phyloP scores from a whole-genome alignment of 1,139 yeast species.

The Lodderomyces margitis region DNA sequence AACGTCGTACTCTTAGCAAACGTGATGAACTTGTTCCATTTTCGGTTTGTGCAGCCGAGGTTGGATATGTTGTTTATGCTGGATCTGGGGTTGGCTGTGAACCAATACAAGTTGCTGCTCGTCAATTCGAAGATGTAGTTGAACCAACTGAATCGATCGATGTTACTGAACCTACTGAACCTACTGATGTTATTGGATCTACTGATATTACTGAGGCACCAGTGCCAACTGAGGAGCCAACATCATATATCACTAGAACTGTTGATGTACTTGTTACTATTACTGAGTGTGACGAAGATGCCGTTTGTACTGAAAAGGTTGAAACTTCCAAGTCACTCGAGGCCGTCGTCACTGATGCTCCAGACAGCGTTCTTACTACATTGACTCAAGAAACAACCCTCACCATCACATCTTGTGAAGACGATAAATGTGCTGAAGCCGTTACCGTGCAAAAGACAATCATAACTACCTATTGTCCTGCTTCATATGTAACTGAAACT shows the following conservation, averaged over 20 bases:
- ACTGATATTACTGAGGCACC: constrained; percentile 7
- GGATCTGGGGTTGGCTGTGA: constrained; percentile 12
- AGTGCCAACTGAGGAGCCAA: not conserved
- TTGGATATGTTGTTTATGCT: constrained; percentile 17
- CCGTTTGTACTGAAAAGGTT: constrained; percentile 5
- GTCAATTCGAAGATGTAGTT: constrained; percentile 5
- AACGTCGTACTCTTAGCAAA: constrained; percentile 24
- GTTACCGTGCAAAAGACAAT: constrained; percentile 9
- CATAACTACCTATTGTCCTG: constrained; percentile 15
- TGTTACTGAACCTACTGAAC: constrained; percentile 6
- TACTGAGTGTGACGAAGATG: constrained; percentile 6
- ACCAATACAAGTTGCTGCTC: constrained; percentile 8
- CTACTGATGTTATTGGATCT: constrained; percentile 8
- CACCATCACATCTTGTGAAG: constrained; percentile 14
- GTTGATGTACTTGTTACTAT: constrained; percentile 4
- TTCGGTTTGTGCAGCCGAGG: constrained; percentile 18
- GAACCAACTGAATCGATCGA: constrained; percentile 3
- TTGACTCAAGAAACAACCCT: constrained; percentile 8
- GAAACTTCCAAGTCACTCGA: constrained; percentile 3
- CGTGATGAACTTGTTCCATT: constrained; percentile 9
- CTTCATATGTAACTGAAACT: constrained; percentile 9
- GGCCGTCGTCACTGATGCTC: constrained; percentile 1
- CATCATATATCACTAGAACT: not conserved
- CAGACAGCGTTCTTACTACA: constrained; percentile 8
- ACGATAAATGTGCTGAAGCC: constrained; percentile 7